These are phyloP conservation scores for Apodospora peruviana DNA, from an alignment of 495 filamentous ascomycete genomes.

Conservation along the genomic window DNA sequence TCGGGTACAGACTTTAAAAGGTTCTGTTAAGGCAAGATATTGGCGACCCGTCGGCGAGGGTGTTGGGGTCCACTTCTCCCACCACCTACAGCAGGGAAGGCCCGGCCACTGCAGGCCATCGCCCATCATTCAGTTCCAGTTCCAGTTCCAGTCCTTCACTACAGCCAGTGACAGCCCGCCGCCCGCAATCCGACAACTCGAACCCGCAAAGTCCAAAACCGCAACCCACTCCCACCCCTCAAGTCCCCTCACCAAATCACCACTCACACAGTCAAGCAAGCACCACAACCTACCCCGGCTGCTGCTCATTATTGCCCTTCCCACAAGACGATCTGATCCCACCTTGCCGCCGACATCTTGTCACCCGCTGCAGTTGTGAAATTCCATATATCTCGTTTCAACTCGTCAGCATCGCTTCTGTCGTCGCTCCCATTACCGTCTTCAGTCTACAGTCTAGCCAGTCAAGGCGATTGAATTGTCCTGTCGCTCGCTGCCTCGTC, in stretches of 20 bases:
- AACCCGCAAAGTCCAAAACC: neutral
- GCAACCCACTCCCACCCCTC: neutral
- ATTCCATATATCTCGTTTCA: neutral
- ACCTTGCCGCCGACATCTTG: slow-evolving; percentile 1
- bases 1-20: too few species aligned
- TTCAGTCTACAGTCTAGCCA: neutral
- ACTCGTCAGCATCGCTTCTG: neutral
- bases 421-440: neutral
- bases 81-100: too few species aligned
- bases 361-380: neutral
- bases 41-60: too few species aligned
- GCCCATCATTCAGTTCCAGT: too few species aligned
- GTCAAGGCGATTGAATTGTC: neutral
- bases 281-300: neutral
- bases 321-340: neutral
- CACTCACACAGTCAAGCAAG: neutral
- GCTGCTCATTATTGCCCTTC: neutral
- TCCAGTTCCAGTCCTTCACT: too few species aligned
- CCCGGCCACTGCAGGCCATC: too few species aligned
- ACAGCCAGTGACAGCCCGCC: too few species aligned
- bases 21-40: too few species aligned
- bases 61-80: too few species aligned
- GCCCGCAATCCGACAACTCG: too few species aligned
- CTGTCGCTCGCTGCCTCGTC: neutral
- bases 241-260: neutral